Percentiles rank a stretch among this genome's conserved stretches.
Conservation (phyloP, 2,329 filamentous ascomycete genomes). For the Fusarium sp. region DNA sequence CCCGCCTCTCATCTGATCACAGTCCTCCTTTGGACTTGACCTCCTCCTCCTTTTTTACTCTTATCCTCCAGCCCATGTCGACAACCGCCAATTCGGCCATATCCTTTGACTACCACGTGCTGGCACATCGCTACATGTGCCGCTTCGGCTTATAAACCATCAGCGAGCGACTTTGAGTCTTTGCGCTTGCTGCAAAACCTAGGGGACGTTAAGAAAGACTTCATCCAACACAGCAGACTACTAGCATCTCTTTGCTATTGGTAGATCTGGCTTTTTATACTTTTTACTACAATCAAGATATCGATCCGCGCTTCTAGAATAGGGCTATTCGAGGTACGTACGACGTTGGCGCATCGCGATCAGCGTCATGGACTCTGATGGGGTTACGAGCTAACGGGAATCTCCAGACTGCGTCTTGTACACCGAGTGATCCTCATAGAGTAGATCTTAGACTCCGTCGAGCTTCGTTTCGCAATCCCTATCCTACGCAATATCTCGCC, state of each 20-base stretch:
- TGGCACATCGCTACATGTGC: constrained; percentile 60
- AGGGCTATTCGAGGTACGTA: constrained; percentile 32
- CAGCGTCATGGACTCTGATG: background rate
- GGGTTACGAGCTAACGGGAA: background rate
- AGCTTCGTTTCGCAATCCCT: constrained; percentile 10
- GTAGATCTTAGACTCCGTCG: constrained; percentile 12
- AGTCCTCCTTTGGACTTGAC: constrained; percentile 1
- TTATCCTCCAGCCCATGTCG: constrained; percentile 34
- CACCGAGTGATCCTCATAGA: constrained; percentile 30
- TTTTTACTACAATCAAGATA: background rate
- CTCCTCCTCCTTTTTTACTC: background rate
- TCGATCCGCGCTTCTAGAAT: constrained; percentile 4
- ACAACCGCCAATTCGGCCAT: constrained; percentile 25
- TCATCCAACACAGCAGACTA: constrained; percentile 17
- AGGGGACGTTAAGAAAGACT: constrained; percentile 69
- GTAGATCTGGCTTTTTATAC: constrained; percentile 2
- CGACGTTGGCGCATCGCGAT: background rate
- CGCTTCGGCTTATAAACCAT: constrained; percentile 54
- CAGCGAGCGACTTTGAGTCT: constrained; percentile 75
- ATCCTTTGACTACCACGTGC: constrained; percentile 27
- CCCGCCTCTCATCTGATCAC: background rate
- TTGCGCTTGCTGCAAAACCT: constrained; percentile 69
- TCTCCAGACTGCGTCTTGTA: constrained; percentile 16
- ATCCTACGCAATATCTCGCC: constrained; percentile 3
- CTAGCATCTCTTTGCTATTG: background rate